Base-by-base conservation (phyloP, 495 filamentous ascomycete species). In the Lasiosphaeris hirsuta region DNA sequence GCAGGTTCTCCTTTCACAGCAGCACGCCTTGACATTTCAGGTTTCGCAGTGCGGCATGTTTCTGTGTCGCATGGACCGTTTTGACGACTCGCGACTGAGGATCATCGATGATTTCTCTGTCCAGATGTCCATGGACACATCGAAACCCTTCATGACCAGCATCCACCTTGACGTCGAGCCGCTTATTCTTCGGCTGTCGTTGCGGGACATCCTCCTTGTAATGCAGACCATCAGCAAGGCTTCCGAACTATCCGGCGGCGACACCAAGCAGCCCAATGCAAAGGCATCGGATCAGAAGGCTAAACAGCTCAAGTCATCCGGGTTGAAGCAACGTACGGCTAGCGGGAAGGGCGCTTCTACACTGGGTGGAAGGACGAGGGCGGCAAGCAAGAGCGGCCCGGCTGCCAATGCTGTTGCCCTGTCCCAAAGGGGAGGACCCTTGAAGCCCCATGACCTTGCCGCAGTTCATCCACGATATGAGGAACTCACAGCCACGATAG, bases 51-150 rank as follows among this genome's bases (percentile, higher is more conserved):
- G 97, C 44, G 95, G 94, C 54, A 97, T 98, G 92, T 98, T 97
- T 72, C 76, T 98, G 37, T 98, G 94, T 68, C 89, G 94, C 30
- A 97, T 98, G 95, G 94, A 98, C 67, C 88, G 88, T 59, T 96
- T 96, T 60, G 92, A 96, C 54, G 90, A 86, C 14, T 88, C 84
- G 50, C 81, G 89, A 37, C 82, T 97, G 40, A 86, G 95, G 18
- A 96, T 98, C 61, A 80, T 98, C 18, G 94, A 98, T 66, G 90
- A 97, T 66, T 97, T 97, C 71, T 96, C 91, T 7, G 68, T 97
- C 34, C 88, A 92, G 58, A 78, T 96, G 61, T 92, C 92, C 3
- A 83, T 97, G 78, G 92, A 97, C 64, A 94, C 84, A 36, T 86
- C 82, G 41, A 82, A 86, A 56, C 80, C 86, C 3, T 77, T 82